These are phyloP conservation scores for Solanum boliviense DNA, from an alignment of 257 asterid genomes.

Conservation along the genomic window DNA sequence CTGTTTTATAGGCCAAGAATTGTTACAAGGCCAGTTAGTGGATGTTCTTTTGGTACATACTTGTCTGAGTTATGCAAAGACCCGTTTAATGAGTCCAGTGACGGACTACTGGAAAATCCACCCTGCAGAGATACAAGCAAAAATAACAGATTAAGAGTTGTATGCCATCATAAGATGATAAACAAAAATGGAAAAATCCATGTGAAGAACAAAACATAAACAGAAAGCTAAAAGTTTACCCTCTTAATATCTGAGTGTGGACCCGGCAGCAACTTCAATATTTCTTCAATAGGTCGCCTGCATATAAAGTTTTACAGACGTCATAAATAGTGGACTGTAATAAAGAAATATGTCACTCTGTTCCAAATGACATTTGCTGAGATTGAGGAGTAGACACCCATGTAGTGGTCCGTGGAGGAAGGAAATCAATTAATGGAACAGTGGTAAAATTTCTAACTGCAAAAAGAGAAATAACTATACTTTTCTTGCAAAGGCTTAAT, in stretches of 20 bases:
- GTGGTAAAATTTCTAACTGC: not conserved
- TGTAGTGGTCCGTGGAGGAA: not conserved
- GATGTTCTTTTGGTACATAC: constrained; percentile 20
- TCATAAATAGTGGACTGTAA: not conserved
- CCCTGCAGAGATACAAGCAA: constrained; percentile 40
- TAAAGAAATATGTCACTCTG: not conserved
- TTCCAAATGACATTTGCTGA: not conserved
- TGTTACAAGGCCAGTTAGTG: not conserved
- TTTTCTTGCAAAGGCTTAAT: not conserved
- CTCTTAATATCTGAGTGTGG: constrained; percentile 86
- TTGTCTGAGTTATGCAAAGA: constrained; percentile 48
- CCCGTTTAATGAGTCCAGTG: constrained; percentile 55
- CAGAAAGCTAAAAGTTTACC: constrained; percentile 26
- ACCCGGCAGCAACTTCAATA: constrained; percentile 86
- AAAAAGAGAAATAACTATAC: not conserved
- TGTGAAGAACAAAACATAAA: not conserved
- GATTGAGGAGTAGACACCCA: not conserved
- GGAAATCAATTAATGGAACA: not conserved
- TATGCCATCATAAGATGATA: not conserved
- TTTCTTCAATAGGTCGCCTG: constrained; percentile 95
- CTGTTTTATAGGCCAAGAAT: not conserved
- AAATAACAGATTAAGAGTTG: not conserved
- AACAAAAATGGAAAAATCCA: not conserved
- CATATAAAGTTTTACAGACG: not conserved
- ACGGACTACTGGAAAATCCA: constrained; percentile 60